Evolutionary conservation across 352 stramenopile species (phyloP).

Genomic region (Phytophthora pinifolia): DNA sequence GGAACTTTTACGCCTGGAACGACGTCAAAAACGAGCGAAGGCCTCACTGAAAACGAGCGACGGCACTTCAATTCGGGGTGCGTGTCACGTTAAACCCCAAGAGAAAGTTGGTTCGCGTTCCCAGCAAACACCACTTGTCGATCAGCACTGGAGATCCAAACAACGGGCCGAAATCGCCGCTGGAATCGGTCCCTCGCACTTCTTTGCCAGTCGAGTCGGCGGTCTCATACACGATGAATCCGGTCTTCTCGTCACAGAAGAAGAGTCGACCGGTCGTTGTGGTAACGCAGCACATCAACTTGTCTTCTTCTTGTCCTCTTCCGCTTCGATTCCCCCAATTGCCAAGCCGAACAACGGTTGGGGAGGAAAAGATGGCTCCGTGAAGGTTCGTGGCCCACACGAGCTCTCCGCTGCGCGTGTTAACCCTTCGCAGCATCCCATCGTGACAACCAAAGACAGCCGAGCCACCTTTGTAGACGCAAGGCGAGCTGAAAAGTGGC

Average conservation of each 20-base stretch:
- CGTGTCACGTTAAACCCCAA: no score
- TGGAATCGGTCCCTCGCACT: background rate
- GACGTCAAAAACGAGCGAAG: conserved; percentile 47
- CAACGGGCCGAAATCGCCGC: conserved; percentile 36
- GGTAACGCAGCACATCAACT: conserved; percentile 40
- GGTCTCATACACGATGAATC: conserved; percentile 31
- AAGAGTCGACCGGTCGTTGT: conserved; percentile 43
- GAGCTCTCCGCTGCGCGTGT: conserved; percentile 28
- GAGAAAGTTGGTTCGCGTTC: conserved; percentile 49
- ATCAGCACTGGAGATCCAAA: conserved; percentile 62
- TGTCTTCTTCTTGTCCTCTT: background rate
- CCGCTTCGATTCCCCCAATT: background rate
- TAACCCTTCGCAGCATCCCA: conserved; percentile 43
- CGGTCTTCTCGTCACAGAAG: conserved; percentile 45
- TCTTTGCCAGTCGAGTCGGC: conserved; percentile 8
- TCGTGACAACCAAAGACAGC: conserved; percentile 60
- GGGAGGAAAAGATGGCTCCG: conserved; percentile 51
- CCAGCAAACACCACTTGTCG: conserved; percentile 45
- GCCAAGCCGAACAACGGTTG: conserved; percentile 28
- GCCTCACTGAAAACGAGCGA: conserved; percentile 1
- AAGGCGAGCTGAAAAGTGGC: conserved; percentile 63
- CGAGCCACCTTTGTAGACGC: conserved; percentile 28
- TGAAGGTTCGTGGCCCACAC: conserved; percentile 34
- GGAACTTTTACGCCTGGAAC: conserved; percentile 76
- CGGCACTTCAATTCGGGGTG: no score